Conservation (phyloP, 768 basidiomycete genomes). For the Podaxis mareebaensis region DNA sequence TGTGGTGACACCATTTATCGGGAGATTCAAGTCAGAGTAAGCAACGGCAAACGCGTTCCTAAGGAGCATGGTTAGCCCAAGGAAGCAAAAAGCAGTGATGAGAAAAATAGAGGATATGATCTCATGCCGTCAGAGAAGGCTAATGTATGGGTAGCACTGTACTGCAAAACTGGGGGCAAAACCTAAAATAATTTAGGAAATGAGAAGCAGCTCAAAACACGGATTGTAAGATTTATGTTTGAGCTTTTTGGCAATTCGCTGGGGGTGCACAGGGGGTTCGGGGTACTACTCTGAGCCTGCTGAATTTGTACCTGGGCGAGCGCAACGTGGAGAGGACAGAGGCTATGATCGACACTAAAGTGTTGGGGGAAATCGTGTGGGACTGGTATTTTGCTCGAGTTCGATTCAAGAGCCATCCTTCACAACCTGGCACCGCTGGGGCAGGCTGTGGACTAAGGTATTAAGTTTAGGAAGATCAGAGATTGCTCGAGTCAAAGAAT, state of each 20-base stretch:
- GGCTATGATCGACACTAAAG: neutral
- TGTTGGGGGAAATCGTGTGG: constrained; percentile 10
- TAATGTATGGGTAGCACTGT: neutral
- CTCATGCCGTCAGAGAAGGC: constrained; percentile 8
- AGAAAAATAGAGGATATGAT: neutral
- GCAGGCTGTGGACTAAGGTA: neutral
- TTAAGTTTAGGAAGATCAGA: neutral
- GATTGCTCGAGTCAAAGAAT: neutral
- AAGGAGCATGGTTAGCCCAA: neutral
- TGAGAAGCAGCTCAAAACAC: neutral
- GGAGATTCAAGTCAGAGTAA: neutral
- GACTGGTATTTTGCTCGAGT: neutral
- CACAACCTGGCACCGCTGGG: neutral
- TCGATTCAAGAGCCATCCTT: neutral
- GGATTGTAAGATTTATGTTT: neutral
- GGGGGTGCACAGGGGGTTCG: neutral
- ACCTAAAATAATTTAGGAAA: neutral
- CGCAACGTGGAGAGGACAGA: neutral
- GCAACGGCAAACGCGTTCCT: neutral
- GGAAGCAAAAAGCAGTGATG: constrained; percentile 1
- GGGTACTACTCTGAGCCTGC: neutral
- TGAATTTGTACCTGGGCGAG: neutral
- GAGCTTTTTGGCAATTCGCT: neutral
- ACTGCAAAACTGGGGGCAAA: neutral
- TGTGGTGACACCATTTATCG: neutral